Base-by-base conservation (phyloP, 2,329 filamentous ascomycete genomes). In the Microdochium bolleyi region DNA sequence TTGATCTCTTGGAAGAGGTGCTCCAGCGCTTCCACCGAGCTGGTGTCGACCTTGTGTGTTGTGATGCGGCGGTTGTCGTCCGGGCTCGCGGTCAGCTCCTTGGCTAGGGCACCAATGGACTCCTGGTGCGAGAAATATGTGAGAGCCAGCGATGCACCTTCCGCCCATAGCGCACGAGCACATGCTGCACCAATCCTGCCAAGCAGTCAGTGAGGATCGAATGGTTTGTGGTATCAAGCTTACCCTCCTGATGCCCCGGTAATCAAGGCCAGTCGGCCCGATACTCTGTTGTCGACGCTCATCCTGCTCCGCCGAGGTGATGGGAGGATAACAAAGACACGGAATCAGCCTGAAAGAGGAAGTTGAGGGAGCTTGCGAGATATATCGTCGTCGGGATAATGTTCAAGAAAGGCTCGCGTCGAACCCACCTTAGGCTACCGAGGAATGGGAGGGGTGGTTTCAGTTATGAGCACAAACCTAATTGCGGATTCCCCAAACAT, bases 41-140 rank as follows among this genome's bases (percentile, higher is more conserved):
- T 73, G 54, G 85, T 76, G 59, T 87, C 81, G 16, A 81, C 77
- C 59, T 79, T 70, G 65, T 87, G 81, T 3, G 71, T 68, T 1
- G 77, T 78, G 54, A 85, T 73, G 24, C 55, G 63, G 24, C 49
- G 53, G 10, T 55, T 55, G 24, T 53, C 55, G n/a, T 52, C 51
- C 32, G 51, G 34, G 46, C 49, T 48, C 3, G 34, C 37, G 27
- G 55, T 51, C 4, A 67, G 60, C 49, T 67, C 64, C 41, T 57
- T 52, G 7, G 54, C 58, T 32, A 70, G 56, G 14, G 59, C 57
- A 32, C 65, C 60, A 8, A 67, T 58, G 19, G 61, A 57, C 50
- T 63, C 54, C 24, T 55, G 57, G 51, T 67, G 65, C 48, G 52
- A 58, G 54, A 59, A 62, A 54, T 62, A 67, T 24, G 67, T 69